Base-by-base conservation (phyloP, 2,329 filamentous ascomycete genomes). In the Alternaria longipes region DNA sequence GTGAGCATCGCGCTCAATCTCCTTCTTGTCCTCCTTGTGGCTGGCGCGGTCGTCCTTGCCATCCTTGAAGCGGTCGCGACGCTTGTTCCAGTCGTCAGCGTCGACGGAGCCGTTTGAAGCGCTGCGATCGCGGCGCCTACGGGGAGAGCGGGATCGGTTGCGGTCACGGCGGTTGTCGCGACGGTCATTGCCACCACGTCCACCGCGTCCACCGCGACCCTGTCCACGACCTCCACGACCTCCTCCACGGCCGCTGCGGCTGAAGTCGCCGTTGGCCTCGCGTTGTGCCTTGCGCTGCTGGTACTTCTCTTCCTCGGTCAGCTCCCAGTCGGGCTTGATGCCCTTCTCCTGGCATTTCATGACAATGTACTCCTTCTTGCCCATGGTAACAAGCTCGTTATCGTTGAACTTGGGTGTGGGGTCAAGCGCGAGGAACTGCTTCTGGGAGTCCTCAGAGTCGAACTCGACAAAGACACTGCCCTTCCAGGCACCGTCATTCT, bases 401-500 rank as follows among this genome's bases (percentile, higher is more conserved):
- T 86, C 93, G 79, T 97, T 89, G 89, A 89, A 99, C 78, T 90
- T 87, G 61, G 95, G 95, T 79, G 91, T 89, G 20, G 92, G 90
- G 56, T 97, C 91, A 41, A 93, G 82, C 14, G 84, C 88, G 63
- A 97, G 82, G 81, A 99, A 99, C 60, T 89, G 88, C 78, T 93
- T 86, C 72, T 92, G 90, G 22, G 88, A 86, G 69, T 96, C 92
- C 74, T 93, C 90, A 51, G 87, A 87, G 64, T 87, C 85, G 79
- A 98, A 99, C 80, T 97, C 94, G 67, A 97, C 92, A 76, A 97
- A 98, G 60, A 97, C 92, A 69, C 93, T 97, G 70, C 94, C 93
- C 86, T 99, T 99, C 89, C 98, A 99, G 54, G 86, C 82, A 73
- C 89, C 89, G 8, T 69, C 60, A 50, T 86, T 81, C 62, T 89